phyloP scores from a whole-genome alignment of 1,139 yeast genomes.

The Oligophagozyma castellii region DNA sequence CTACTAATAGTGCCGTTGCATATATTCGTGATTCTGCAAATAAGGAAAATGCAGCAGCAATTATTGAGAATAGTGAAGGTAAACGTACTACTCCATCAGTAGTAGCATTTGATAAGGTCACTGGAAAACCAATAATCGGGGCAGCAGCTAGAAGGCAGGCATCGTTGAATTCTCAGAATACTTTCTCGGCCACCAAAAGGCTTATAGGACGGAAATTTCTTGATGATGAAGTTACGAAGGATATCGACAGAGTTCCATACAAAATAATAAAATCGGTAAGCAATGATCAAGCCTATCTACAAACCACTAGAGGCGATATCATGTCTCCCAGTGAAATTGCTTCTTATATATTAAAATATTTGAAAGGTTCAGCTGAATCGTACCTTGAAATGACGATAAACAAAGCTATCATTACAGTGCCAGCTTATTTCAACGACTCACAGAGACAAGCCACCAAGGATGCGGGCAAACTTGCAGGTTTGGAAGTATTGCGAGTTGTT shows the following conservation, averaged over 20 bases:
- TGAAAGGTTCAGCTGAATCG: conserved; percentile 43
- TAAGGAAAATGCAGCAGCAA: conserved; percentile 27
- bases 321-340: conserved; percentile 23
- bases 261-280: conserved; percentile 32
- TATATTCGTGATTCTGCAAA: conserved; percentile 9
- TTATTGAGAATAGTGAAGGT: conserved; percentile 58
- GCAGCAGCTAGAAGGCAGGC: conserved; percentile 57
- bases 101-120: conserved; percentile 40
- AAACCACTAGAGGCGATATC: conserved; percentile 23
- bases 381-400: conserved; percentile 30
- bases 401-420: conserved; percentile 67
- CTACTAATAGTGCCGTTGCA: conserved; percentile 76
- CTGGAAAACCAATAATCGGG: conserved; percentile 38
- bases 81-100: conserved; percentile 61
- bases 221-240: conserved; percentile 54
- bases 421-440: conserved; percentile 68
- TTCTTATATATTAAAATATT: conserved; percentile 15
- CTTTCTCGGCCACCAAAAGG: conserved; percentile 64
- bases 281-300: conserved; percentile 53
- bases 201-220: conserved; percentile 52
- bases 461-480: conserved; percentile 54
- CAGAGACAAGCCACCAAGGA: conserved; percentile 68
- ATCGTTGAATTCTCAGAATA: conserved; percentile 47
- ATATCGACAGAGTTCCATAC: conserved; percentile 42
- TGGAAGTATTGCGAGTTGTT: conserved; percentile 54